phyloP scores from a whole-genome alignment of 192 early-diverging fungal genomes.

The Backusella tuberculispora region DNA sequence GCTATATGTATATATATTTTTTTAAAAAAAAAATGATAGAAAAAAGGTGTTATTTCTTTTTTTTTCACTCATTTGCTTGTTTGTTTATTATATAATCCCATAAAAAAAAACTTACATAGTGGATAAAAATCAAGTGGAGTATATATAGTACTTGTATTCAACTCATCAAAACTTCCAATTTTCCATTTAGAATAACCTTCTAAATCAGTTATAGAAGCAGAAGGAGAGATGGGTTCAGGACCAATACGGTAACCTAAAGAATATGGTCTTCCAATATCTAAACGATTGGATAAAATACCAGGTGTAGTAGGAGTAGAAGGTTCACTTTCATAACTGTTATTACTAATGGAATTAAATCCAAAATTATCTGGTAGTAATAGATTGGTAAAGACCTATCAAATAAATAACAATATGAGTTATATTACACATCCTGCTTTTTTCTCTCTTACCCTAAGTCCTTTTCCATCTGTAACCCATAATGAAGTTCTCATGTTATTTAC shows the following conservation, averaged over 20 bases:
- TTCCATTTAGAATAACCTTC: constrained; percentile 33
- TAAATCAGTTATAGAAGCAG: constrained; percentile 19
- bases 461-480: constrained; percentile 73
- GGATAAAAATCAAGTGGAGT: constrained; percentile 80
- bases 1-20: constrained; percentile 44
- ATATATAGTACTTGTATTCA: constrained; percentile 45
- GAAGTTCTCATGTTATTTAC: constrained; percentile 61
- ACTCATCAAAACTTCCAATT: constrained; percentile 19
- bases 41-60: background rate
- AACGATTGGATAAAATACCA: background rate
- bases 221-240: constrained; percentile 15
- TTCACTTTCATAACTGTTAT: constrained; percentile 28
- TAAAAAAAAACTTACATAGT: constrained; percentile 64
- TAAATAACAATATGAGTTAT: background rate
- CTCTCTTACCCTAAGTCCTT: constrained; percentile 59
- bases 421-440: background rate
- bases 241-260: constrained; percentile 32
- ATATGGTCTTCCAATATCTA: constrained; percentile 22
- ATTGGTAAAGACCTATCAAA: constrained; percentile 37
- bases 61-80: background rate
- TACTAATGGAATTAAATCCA: constrained; percentile 16
- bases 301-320: constrained; percentile 34
- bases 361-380: constrained; percentile 27
- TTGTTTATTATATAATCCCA: background rate
- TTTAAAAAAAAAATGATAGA: background rate